These are phyloP conservation scores for Petunia axillaris DNA, from an alignment of 257 asterid genomes.

Conservation along the genomic window DNA sequence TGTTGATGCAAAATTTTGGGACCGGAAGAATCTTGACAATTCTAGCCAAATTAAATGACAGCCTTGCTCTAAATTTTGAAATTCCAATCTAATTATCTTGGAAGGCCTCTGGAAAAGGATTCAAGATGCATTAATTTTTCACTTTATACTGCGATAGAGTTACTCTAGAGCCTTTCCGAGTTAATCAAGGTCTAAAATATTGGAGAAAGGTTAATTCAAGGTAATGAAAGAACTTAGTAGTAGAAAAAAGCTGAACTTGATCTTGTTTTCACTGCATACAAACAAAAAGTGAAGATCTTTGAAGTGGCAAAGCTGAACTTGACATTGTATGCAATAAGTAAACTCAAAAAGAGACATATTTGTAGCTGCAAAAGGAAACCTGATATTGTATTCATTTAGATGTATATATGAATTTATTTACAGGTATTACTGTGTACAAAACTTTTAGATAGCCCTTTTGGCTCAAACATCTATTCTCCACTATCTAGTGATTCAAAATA, in stretches of 20 bases:
- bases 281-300: neutral
- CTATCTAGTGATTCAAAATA: neutral
- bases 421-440: constrained; percentile 11
- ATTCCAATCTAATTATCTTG: neutral
- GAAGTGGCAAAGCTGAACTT: neutral
- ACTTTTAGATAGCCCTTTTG: neutral
- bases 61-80: neutral
- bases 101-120: neutral
- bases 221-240: neutral
- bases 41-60: neutral
- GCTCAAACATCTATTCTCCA: neutral
- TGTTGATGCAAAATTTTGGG: neutral
- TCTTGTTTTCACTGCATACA: neutral
- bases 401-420: neutral
- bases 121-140: neutral
- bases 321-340: neutral
- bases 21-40: neutral
- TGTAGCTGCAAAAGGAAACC: neutral
- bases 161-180: neutral
- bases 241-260: neutral
- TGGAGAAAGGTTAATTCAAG: neutral
- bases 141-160: neutral
- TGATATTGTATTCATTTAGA: neutral
- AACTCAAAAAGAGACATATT: neutral
- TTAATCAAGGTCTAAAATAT: neutral